Conservation (phyloP, 805 yeast species). For the Kodamaea kaohsiungensis region DNA sequence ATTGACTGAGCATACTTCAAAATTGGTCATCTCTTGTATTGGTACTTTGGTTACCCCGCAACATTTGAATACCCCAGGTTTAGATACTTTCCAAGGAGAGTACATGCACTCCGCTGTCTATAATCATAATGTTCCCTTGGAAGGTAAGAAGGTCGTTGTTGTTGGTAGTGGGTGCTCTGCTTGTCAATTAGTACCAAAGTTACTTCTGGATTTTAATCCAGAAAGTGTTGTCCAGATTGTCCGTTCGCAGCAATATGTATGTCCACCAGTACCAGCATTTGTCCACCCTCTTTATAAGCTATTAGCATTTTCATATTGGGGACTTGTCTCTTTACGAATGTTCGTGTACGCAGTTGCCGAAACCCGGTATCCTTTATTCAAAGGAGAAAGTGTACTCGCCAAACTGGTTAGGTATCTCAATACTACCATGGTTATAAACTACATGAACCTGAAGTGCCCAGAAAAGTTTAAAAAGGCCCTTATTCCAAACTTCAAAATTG, state of each 20-base stretch:
- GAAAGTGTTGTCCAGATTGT: constrained; percentile 33
- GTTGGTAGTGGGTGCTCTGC: constrained; percentile 47
- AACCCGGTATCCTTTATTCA: constrained; percentile 35
- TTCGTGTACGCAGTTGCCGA: constrained; percentile 33
- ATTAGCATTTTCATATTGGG: constrained; percentile 26
- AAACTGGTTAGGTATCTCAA: constrained; percentile 28
- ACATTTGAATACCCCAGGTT: constrained; percentile 30
- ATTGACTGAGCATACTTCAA: constrained; percentile 28
- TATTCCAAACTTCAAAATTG: constrained; percentile 41
- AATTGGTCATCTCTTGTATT: constrained; percentile 25
- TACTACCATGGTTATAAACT: constrained; percentile 18
- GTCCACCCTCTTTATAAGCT: constrained; percentile 22
- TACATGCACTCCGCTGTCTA: constrained; percentile 45
- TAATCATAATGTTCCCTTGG: constrained; percentile 33
- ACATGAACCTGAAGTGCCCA: constrained; percentile 33
- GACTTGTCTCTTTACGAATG: constrained; percentile 29
- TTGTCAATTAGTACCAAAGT: constrained; percentile 38
- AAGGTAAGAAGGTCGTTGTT: constrained; percentile 37
- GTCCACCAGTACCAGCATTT: constrained; percentile 37
- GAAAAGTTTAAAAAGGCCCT: constrained; percentile 33
- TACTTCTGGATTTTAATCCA: constrained; percentile 28
- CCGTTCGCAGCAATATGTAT: constrained; percentile 38
- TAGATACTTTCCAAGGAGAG: constrained; percentile 35
- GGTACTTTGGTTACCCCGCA: constrained; percentile 43
- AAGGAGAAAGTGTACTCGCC: constrained; percentile 28